A percentile compares a stretch with the other conserved stretches of the same genome.
phyloP scores from a whole-genome alignment of 2,329 filamentous ascomycete species.

The Pseudocercospora fijiensis region DNA sequence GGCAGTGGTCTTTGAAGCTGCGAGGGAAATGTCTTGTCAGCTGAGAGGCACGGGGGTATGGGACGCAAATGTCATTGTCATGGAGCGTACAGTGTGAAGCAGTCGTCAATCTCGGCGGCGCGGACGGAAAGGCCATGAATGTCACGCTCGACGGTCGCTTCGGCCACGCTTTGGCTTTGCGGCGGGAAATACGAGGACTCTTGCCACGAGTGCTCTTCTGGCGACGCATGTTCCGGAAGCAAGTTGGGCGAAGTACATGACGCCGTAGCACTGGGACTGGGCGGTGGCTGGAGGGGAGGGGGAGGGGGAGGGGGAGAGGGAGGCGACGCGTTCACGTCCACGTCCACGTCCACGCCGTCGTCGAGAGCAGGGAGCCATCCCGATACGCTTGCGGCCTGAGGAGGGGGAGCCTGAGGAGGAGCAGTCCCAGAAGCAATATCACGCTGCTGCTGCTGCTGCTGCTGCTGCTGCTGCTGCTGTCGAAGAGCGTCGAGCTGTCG shows the following conservation, averaged over 20 bases:
- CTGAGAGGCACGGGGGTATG: not conserved
- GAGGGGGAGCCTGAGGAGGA: not conserved
- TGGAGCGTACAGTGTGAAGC: not conserved
- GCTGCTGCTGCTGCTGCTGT: not conserved
- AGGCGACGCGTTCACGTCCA: not conserved
- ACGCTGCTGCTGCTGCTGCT: not conserved
- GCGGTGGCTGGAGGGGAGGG: not conserved
- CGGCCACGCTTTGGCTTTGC: not conserved
- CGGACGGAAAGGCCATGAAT: not conserved
- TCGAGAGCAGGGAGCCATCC: not conserved
- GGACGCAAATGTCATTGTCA: not conserved
- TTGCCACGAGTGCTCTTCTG: not conserved
- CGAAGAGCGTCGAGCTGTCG: not conserved
- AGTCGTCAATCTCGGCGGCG: not conserved
- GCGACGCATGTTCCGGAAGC: not conserved
- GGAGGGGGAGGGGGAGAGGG: not conserved
- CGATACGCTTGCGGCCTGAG: not conserved
- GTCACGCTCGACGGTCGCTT: not conserved
- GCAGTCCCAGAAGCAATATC: not conserved
- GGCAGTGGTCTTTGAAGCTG: not conserved
- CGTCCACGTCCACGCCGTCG: no score
- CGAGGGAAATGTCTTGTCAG: not conserved
- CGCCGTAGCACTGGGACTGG: not conserved
- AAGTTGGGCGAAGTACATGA: not conserved
- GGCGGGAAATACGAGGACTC: not conserved